phyloP scores from a whole-genome alignment of 495 filamentous ascomycete genomes.

The Lasiosphaeria miniovina region DNA sequence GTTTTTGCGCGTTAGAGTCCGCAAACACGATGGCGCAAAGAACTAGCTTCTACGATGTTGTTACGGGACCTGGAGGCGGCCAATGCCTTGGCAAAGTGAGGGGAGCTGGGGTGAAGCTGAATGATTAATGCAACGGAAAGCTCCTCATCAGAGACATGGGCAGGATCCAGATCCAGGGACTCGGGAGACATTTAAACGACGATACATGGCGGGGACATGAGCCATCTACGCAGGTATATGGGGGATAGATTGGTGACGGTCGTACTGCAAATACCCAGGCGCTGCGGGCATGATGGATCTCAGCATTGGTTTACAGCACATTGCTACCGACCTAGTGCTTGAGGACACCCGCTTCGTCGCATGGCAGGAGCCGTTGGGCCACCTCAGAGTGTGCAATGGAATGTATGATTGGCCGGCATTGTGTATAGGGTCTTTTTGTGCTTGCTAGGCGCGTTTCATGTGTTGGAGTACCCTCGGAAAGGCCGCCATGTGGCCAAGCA shows the following conservation, averaged over 20 bases:
- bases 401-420: constrained; percentile 18
- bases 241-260: too few species aligned
- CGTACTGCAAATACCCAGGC: too few species aligned
- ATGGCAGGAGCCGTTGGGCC: not conserved
- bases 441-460: not conserved
- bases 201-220: too few species aligned
- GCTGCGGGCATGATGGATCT: constrained; percentile 34
- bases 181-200: too few species aligned
- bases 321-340: not conserved
- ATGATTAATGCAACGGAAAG: too few species aligned
- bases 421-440: constrained; percentile 10
- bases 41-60: not conserved
- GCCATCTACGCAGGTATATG: too few species aligned
- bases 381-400: constrained; percentile 6
- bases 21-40: not conserved
- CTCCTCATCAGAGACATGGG: too few species aligned
- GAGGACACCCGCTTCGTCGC: not conserved
- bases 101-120: too few species aligned
- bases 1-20: constrained; percentile 65
- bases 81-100: too few species aligned
- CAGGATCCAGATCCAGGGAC: too few species aligned
- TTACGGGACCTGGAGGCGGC: not conserved
- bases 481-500: not conserved
- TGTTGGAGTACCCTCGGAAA: not conserved
- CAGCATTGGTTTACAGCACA: constrained; percentile 8